phyloP scores from a whole-genome alignment of 2,329 filamentous ascomycete species.

The Fusarium sarcochroum region DNA sequence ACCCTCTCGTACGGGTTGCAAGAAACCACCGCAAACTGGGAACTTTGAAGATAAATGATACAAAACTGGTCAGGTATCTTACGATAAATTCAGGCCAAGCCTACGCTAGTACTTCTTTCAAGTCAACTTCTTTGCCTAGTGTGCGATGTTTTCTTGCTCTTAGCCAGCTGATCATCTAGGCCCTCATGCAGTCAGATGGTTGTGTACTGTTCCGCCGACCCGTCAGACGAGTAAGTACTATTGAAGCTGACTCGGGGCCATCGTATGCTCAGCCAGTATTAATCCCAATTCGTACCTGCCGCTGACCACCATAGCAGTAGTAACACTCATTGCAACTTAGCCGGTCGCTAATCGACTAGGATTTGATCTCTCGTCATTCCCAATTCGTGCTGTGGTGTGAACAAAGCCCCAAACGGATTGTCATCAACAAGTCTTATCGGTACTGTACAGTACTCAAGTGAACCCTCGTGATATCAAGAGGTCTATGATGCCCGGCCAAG shows the following conservation, averaged over 20 bases:
- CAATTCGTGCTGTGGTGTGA: background rate
- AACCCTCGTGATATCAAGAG: background rate
- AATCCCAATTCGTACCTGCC: slow-evolving; percentile 21
- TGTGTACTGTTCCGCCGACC: slow-evolving; percentile 1
- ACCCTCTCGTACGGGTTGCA: slow-evolving; percentile 21
- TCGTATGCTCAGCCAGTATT: slow-evolving; percentile 15
- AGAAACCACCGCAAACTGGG: background rate
- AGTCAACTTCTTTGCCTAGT: background rate
- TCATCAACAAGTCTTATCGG: background rate
- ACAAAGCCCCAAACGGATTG: background rate
- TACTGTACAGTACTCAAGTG: background rate
- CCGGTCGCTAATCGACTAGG: slow-evolving; percentile 28
- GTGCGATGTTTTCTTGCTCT: background rate
- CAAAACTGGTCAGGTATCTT: slow-evolving; percentile 5
- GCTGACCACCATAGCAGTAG: slow-evolving; percentile 24
- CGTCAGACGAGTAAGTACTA: slow-evolving; percentile 2
- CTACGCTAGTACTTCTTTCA: background rate
- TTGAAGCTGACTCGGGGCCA: slow-evolving; percentile 19
- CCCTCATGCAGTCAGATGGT: no score
- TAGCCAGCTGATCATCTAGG: background rate
- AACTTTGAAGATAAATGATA: slow-evolving; percentile 3
- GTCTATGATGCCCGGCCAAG: slow-evolving; percentile 14
- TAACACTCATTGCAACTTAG: slow-evolving; percentile 23
- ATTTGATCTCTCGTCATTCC: background rate
- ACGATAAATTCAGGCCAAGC: slow-evolving; percentile 2